Conservation (phyloP, 2,329 filamentous ascomycete genomes). For the Paraphaeosphaeria minitans region DNA sequence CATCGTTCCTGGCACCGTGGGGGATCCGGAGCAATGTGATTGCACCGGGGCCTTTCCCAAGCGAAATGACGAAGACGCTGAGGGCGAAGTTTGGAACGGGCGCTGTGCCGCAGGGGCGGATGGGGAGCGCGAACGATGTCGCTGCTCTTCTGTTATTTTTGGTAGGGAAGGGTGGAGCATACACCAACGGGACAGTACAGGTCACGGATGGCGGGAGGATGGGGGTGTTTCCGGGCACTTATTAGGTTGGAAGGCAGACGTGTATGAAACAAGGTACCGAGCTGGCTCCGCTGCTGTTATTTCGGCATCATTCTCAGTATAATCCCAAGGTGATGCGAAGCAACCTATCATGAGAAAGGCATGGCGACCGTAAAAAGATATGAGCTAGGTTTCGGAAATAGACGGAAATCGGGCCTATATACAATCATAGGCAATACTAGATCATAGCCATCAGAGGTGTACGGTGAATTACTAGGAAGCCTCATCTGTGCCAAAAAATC, state of each 20-base stretch:
- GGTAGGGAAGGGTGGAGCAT: constrained; percentile 57
- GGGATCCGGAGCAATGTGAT: constrained; percentile 55
- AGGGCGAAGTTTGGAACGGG: constrained; percentile 37
- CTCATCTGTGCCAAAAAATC: too few species aligned
- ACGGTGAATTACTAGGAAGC: too few species aligned
- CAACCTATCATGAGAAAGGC: too few species aligned
- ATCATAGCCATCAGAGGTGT: too few species aligned
- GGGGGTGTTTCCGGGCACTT: constrained; percentile 40
- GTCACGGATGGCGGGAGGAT: constrained; percentile 54
- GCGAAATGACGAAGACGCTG: constrained; percentile 49
- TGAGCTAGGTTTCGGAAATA: too few species aligned
- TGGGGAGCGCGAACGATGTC: constrained; percentile 54
- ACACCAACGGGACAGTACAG: constrained; percentile 60
- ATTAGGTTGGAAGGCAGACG: constrained; percentile 23
- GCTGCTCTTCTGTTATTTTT: constrained; percentile 58
- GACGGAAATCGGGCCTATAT: too few species aligned
- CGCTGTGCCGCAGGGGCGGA: constrained; percentile 48
- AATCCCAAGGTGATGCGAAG: too few species aligned
- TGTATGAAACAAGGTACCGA: too few species aligned
- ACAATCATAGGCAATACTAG: too few species aligned
- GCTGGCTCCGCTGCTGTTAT: too few species aligned
- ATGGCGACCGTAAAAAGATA: neutral
- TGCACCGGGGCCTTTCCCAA: constrained; percentile 51
- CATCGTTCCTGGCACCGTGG: constrained; percentile 50
- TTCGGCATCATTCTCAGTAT: too few species aligned